Conservation (phyloP, 129 eudicot species). For the Lactuca saligna region DNA sequence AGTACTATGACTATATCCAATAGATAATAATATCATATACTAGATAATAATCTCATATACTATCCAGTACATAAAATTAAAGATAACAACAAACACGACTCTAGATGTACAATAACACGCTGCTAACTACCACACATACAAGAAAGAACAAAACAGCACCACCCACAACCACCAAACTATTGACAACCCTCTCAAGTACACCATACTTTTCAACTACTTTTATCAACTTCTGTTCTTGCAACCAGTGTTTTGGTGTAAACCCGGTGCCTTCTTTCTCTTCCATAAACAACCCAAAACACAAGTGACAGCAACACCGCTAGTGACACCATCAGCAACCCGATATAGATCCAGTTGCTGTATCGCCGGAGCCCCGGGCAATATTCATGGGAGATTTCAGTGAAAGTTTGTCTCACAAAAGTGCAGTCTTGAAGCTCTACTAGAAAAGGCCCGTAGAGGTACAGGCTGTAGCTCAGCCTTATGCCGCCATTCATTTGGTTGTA, state of each 20-base stretch:
- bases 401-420: conserved; percentile 70
- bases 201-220: conserved; percentile 17
- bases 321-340: conserved; percentile 76
- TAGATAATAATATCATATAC: neutral
- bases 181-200: conserved; percentile 3
- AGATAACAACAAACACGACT: conserved; percentile 14
- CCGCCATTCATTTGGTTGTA: conserved; percentile 78
- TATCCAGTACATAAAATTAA: too few relatives aligned
- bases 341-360: conserved; percentile 69
- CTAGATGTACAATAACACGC: conserved; percentile 1
- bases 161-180: conserved; percentile 21
- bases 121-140: conserved; percentile 17
- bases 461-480: conserved; percentile 68
- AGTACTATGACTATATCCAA: too few relatives aligned
- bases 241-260: conserved; percentile 59
- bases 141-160: neutral
- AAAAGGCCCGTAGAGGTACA: conserved; percentile 72
- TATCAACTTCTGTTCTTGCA: conserved; percentile 28
- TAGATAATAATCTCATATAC: neutral
- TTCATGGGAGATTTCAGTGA: conserved; percentile 46
- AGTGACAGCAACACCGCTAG: conserved; percentile 76
- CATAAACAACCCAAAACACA: conserved; percentile 82
- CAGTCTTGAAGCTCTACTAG: conserved; percentile 78
- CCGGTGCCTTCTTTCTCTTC: conserved; percentile 88
- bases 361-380: conserved; percentile 73